Base-by-base conservation (phyloP, 1,139 yeast species). In the Suhomyces chickasaworum region DNA sequence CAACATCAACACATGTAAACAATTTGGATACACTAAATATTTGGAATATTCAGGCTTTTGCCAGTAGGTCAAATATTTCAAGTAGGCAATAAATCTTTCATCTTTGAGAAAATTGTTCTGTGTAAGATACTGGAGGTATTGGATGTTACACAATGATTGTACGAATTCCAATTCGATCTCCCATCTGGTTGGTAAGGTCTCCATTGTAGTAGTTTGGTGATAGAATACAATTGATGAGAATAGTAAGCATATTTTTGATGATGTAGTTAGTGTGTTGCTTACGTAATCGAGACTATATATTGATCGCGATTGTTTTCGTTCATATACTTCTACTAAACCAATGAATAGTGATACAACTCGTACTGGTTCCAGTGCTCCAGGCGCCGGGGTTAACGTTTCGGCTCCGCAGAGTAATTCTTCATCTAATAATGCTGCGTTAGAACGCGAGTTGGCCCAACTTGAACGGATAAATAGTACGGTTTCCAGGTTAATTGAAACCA, bases 141-240 rank as follows among this genome's bases (percentile, higher is more conserved):
- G 90, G 37, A 89, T 83, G 60, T 87, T 88, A 16, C 91, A 81
- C 41, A 87, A 71, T n/a, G 91, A 82, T 64, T 87, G 96, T 6
- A 87, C 89, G 63, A 87, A 88, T 69, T 86, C 95, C 29, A 86
- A 73, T 58, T 86, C 95, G 29, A 86, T 81, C 57, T 87, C 95
- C 88, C 91, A 87, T 53, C 95, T 65, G 9, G 86, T 79, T 12
- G 95, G 93, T 22, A 84, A 52, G 20, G 51, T 44, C 15, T 47
- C 50, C 45, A 43, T 47, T 7, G 23, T 39, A n/a, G n/a, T n/a
- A n/a, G n/a, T n/a, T n/a, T n/a, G n/a, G n/a, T 15, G 8, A 21
- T 5, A 9, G 10, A 13, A 13, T 13, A 5, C 3, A 9, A 17
- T 29, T 13, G 32, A 29, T 29, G 32, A 29, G 32, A 5, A 13